phyloP scores from a whole-genome alignment of 106 monocot species.

The Phalaenopsis aphrodite region DNA sequence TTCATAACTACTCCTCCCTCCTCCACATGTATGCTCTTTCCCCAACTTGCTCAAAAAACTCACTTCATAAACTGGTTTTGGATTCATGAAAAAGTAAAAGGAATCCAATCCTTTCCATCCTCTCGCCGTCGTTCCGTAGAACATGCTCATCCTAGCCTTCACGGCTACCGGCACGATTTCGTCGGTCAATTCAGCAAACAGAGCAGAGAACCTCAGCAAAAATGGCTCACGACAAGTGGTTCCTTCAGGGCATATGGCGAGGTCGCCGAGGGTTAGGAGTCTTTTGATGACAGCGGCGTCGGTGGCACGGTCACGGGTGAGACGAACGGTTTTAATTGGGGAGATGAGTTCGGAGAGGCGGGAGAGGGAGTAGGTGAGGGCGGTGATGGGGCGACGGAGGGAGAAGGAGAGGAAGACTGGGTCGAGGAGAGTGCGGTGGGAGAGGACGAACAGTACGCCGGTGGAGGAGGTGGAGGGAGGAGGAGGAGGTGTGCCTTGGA shows the following conservation, averaged over 20 bases:
- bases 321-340: slow-evolving; percentile 52
- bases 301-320: slow-evolving; percentile 41
- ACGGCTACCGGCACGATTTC: slow-evolving; percentile 53
- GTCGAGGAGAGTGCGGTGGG: slow-evolving; percentile 61
- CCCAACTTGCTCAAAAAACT: slow-evolving; percentile 45
- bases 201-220: slow-evolving; percentile 65
- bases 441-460: slow-evolving; percentile 51
- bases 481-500: slow-evolving; percentile 15
- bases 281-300: slow-evolving; percentile 55
- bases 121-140: slow-evolving; percentile 55
- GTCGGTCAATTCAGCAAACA: slow-evolving; percentile 71
- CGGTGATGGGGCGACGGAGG: slow-evolving; percentile 35
- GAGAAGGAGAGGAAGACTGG: slow-evolving; percentile 45
- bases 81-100: slow-evolving; percentile 66
- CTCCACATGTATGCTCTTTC: slow-evolving; percentile 22
- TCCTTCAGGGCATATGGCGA: slow-evolving; percentile 82
- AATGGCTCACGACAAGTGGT: slow-evolving; percentile 85
- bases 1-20: slow-evolving; percentile 35
- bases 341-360: slow-evolving; percentile 68
- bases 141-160: slow-evolving; percentile 28
- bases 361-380: slow-evolving; percentile 55
- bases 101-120: slow-evolving; percentile 70
- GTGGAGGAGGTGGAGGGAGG: slow-evolving; percentile 5
- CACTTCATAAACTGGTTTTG: slow-evolving; percentile 42
- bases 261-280: slow-evolving; percentile 49